phyloP scores from a whole-genome alignment of 805 yeast species.

The Helenozyma baotianmanensis region DNA sequence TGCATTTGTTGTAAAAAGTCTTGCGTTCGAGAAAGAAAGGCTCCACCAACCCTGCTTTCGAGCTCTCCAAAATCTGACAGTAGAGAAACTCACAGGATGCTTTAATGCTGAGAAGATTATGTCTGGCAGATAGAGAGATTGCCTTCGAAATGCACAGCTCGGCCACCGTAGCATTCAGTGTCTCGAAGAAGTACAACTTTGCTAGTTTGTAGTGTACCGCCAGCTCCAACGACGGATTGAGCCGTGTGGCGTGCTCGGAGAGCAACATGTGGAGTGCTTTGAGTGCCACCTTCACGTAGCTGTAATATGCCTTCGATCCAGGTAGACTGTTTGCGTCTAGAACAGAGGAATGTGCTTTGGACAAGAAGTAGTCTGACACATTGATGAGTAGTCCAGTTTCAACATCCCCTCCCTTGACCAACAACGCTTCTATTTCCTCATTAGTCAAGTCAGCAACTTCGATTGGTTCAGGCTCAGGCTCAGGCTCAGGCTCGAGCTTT shows the following conservation, averaged over 20 bases:
- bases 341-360: conserved; percentile 11
- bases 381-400: conserved; percentile 8
- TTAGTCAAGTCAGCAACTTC: neutral
- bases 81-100: conserved; percentile 33
- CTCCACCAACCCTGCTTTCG: conserved; percentile 6
- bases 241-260: conserved; percentile 20
- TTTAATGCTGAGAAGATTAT: conserved; percentile 16
- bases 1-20: conserved; percentile 4
- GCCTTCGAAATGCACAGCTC: conserved; percentile 33
- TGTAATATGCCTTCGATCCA: conserved; percentile 10
- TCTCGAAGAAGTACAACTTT: conserved; percentile 35
- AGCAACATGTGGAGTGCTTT: conserved; percentile 18
- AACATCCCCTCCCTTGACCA: neutral
- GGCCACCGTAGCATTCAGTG: conserved; percentile 37
- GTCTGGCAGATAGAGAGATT: conserved; percentile 24
- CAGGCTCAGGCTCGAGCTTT: neutral
- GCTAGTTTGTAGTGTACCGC: conserved; percentile 33
- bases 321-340: conserved; percentile 8
- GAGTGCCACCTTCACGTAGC: conserved; percentile 10
- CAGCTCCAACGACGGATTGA: conserved; percentile 31
- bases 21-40: conserved; percentile 5
- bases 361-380: conserved; percentile 8
- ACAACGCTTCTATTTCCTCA: too few species aligned
- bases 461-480: neutral
- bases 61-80: conserved; percentile 31